Base-by-base conservation (phyloP, 179 eudicot genomes). In the Spergularia azorica region DNA sequence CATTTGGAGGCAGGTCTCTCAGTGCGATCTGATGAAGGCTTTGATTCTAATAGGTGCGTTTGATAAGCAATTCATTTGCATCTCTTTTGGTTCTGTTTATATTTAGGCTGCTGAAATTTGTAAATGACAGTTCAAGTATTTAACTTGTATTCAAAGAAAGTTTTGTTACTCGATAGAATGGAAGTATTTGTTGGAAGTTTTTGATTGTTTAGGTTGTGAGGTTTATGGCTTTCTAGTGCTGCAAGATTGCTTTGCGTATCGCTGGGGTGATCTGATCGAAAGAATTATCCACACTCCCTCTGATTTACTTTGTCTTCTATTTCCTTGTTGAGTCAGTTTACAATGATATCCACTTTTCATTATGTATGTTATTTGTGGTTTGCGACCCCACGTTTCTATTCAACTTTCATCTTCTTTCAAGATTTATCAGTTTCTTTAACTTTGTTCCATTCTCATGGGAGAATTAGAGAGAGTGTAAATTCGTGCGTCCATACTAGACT, bases 1-100 rank as follows among this genome's bases (percentile, higher is more conserved):
- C 91, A 89, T 88, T 74, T 81, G 81, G 98, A 95, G 86, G 93
- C 89, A 17, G 98, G 98, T 79, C 92, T 95, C 41, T 87, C 95
- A 0, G 87, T 89, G 56, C 89, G 92, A 84, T 84, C 70, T 52
- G 89, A 87, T 62, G 73, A 84, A 79, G 97, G 92, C 38, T 88
- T 90, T 79, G 93, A 89, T 77, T 81, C 97, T 78, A 88, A 89
- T 78, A 89, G 97, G 97, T 93, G 74, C 72, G 55, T 0, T 43
- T 52, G 39, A 56, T 41, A 46, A 77, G 61, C 46, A 52, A 56
- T 20, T 32, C 2, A 16, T 46, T 61, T 60, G 12, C 9, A 65
- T 63, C 65, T 62, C 1, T 55, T 60, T 10, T 39, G 55, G n/a
- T 58, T 39, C 60, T 39, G 26, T 38, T 20, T 32, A 41, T 43